Evolutionary conservation across 139 green algal species (phyloP).

Genomic region (Asterochloris erici): DNA sequence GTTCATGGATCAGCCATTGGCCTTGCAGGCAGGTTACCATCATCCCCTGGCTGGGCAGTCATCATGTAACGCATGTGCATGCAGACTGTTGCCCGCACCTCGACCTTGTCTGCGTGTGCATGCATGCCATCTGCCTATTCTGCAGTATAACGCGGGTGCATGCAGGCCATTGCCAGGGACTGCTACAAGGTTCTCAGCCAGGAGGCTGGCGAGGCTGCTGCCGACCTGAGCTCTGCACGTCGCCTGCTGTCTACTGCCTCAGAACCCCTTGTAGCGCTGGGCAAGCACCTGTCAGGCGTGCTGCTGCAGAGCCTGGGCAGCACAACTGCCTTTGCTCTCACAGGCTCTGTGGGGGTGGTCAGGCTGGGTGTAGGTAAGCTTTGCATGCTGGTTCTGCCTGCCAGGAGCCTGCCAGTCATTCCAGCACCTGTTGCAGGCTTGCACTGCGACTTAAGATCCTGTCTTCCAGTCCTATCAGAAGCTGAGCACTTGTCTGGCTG

Average conservation of each 20-base stretch:
- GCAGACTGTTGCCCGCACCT: too few species aligned
- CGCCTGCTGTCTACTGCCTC: constrained; percentile 30
- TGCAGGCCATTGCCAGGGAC: too few species aligned
- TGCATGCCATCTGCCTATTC: too few species aligned
- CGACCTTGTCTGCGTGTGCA: too few species aligned
- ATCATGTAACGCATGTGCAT: too few species aligned
- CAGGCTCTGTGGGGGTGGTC: constrained; percentile 46
- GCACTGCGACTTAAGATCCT: background rate
- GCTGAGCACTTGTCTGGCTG: background rate
- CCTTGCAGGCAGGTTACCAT: too few species aligned
- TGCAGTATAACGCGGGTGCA: too few species aligned
- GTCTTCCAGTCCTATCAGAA: background rate
- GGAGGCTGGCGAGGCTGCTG: background rate
- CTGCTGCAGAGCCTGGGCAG: constrained; percentile 35
- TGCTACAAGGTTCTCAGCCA: too few species aligned
- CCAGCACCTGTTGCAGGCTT: background rate
- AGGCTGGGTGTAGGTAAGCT: constrained; percentile 41
- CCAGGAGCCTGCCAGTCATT: background rate
- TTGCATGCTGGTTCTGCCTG: background rate
- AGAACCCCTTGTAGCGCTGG: constrained; percentile 41
- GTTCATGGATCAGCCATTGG: too few species aligned
- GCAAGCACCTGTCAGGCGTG: constrained; percentile 21
- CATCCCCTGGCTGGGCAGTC: too few species aligned
- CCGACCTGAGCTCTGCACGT: constrained; percentile 24
- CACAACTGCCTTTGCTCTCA: constrained; percentile 53